A percentile compares a stretch with the other conserved stretches of the same genome.
phyloP scores from a whole-genome alignment of 2,329 filamentous ascomycete species.

The Xylariales sp. region DNA sequence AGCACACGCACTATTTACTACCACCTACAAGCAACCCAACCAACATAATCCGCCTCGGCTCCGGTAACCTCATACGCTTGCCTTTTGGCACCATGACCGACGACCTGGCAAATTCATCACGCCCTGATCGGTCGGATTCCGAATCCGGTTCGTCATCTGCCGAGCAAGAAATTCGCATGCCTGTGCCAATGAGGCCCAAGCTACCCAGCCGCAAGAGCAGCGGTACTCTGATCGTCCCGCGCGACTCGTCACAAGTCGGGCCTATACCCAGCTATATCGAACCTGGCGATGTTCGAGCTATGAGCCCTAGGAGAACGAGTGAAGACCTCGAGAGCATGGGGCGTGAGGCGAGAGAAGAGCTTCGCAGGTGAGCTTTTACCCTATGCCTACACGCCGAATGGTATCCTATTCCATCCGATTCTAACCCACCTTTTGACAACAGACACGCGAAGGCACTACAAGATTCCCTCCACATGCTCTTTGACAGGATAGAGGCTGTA shows the following conservation, averaged over 20 bases:
- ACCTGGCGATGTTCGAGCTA: constrained; percentile 83
- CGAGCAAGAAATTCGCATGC: constrained; percentile 39
- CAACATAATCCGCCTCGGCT: no score
- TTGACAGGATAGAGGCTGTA: constrained; percentile 91
- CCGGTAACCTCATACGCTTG: no score
- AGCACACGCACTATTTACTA: no score
- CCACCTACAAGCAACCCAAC: no score
- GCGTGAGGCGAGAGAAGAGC: constrained; percentile 69
- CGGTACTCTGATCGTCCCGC: constrained; percentile 76
- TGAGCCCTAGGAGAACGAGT: constrained; percentile 89
- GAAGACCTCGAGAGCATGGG: constrained; percentile 87
- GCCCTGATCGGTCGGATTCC: constrained; percentile 4
- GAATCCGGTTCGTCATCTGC: constrained; percentile 2
- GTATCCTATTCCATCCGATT: no score
- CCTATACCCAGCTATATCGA: constrained; percentile 72
- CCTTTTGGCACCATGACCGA: no score
- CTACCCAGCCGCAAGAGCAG: constrained; percentile 73
- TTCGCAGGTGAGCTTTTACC: constrained; percentile 46
- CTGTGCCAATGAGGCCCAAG: constrained; percentile 57
- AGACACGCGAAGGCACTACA: constrained; percentile 89
- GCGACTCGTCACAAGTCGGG: constrained; percentile 70
- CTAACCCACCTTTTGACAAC: constrained; percentile 8
- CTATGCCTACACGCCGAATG: background rate
- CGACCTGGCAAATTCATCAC: no score
- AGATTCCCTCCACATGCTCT: constrained; percentile 81